Evolutionary conservation across 495 filamentous ascomycete genomes (phyloP).

Genomic region (Penicillium parvum): DNA sequence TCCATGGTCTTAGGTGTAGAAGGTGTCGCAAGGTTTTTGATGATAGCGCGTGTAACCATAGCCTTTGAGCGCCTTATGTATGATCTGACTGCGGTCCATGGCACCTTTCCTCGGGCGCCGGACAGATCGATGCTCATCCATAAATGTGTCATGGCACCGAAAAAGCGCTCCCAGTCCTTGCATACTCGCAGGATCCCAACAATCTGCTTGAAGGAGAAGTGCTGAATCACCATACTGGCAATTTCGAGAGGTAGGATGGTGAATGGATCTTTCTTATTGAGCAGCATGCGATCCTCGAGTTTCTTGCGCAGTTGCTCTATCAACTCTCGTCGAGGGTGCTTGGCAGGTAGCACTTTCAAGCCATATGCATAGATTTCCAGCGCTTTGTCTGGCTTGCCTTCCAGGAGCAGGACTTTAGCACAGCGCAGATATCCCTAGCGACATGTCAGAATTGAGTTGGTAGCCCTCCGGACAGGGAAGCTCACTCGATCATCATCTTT

Average conservation of each 20-base stretch:
- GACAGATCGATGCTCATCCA: slow-evolving; percentile 53
- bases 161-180: slow-evolving; percentile 46
- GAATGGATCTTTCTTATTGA: slow-evolving; percentile 43
- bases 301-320: slow-evolving; percentile 44
- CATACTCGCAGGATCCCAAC: slow-evolving; percentile 53
- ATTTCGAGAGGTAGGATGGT: slow-evolving; percentile 47
- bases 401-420: slow-evolving; percentile 55
- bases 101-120: slow-evolving; percentile 35
- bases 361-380: slow-evolving; percentile 59
- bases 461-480: background rate
- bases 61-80: slow-evolving; percentile 42
- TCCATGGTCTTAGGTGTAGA: slow-evolving; percentile 27
- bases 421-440: slow-evolving; percentile 60
- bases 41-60: slow-evolving; percentile 35
- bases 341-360: slow-evolving; percentile 42
- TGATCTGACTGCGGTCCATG: slow-evolving; percentile 34
- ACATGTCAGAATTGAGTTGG: slow-evolving; percentile 1
- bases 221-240: slow-evolving; percentile 38
- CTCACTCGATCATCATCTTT: slow-evolving; percentile 46
- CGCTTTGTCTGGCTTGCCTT: slow-evolving; percentile 50
- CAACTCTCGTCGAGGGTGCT: slow-evolving; percentile 39
- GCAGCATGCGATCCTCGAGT: slow-evolving; percentile 30
- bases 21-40: slow-evolving; percentile 29
- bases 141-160: slow-evolving; percentile 37
- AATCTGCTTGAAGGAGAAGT: slow-evolving; percentile 45